Evolutionary conservation across 176 grass and related monocot genomes (phyloP), one percentile per base, ranked within the genome.

Genomic region (Ensete ventricosum): DNA sequence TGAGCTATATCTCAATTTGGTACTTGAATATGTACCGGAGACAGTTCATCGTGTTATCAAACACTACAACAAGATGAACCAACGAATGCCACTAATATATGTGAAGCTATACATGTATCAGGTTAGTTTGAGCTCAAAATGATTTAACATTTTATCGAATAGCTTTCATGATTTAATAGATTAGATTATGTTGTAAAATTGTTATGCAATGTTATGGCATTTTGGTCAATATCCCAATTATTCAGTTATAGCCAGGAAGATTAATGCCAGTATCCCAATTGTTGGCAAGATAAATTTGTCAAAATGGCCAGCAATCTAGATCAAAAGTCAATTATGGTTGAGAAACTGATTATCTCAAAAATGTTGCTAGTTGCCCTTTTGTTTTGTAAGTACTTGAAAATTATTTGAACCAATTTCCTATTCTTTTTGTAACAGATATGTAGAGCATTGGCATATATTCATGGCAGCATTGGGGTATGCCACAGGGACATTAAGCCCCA

Each of bases 401-500:
- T 62, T 62, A 4, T 2, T n/a, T 62, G 12, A 62, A n/a, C 21
- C 20, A 7, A 17, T 62, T 62, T 62, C 20, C 74, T 78, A 8
- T 20, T 64, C 1, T 64, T 43, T 2, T 43, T 64, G 17, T 76
- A 60, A 67, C 85, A 91, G 89, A 91, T 91, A 11, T 91, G 85
- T 78, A 91, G 90, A 70, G 80, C 84, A 66, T 85, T 93, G 74
- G 82, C 90, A 8, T 93, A 89, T 81, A 63, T 93, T 51, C 90
- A 93, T 72, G 78, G 84, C 25, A 82, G 73, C 2, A 52, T 93
- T 67, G 87, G 87, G 62, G 80, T 93, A 50, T 93, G 90, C 72
- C 90, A 93, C 82, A 86, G 90, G 62, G 90, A 93, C 69, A 93
- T 93, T 81, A 93, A 89, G 85, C 87, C 90, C 70, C 87, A 93